These are phyloP conservation scores for Cladobotryum mycophilum DNA, from an alignment of 2,329 filamentous ascomycete genomes.

Conservation along the genomic window DNA sequence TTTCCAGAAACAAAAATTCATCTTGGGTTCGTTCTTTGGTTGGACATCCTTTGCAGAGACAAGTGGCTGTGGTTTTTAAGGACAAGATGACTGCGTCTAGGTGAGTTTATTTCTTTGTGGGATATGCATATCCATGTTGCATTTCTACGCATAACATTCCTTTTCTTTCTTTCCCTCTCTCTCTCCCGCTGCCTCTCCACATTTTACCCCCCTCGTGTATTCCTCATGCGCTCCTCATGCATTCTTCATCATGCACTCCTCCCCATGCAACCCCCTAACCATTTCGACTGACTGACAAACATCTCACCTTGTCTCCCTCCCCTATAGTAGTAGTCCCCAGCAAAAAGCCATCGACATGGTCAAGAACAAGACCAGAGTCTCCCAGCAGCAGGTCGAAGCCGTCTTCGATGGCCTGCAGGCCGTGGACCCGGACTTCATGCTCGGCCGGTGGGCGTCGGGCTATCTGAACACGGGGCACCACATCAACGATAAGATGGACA, in stretches of 20 bases:
- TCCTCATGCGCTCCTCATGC: too few species aligned
- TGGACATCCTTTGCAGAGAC: too few species aligned
- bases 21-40: too few species aligned
- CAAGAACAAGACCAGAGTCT: background rate
- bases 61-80: too few species aligned
- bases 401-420: conserved; percentile 18
- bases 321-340: background rate
- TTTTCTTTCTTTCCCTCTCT: background rate
- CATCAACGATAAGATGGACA: conserved; percentile 15
- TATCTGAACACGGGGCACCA: conserved; percentile 22
- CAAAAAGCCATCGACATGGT: background rate
- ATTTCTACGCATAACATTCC: background rate
- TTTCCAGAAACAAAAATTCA: too few species aligned
- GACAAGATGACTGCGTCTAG: too few species aligned
- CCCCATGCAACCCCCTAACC: background rate
- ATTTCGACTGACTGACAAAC: background rate
- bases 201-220: background rate
- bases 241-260: too few species aligned
- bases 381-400: background rate
- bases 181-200: background rate
- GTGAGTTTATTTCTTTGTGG: too few species aligned
- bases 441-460: conserved; percentile 25
- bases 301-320: too few species aligned
- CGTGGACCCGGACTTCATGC: conserved; percentile 17
- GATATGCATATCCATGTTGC: too few species aligned